Conservation (phyloP, 129 eudicot species). For the Chrysanthemum makinoi region DNA sequence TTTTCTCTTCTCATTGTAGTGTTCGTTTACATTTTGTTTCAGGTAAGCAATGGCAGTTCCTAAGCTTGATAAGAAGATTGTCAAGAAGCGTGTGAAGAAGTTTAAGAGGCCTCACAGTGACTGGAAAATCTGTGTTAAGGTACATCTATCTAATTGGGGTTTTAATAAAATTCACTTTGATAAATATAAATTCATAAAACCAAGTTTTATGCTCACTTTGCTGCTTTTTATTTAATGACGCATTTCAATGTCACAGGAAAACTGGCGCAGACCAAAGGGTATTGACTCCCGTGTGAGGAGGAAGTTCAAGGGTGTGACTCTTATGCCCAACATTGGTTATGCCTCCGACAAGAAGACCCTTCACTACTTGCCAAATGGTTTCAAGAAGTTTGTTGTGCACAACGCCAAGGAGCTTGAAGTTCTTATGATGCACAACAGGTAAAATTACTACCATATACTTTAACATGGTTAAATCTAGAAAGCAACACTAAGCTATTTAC, state of each 20-base stretch:
- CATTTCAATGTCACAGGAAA: conserved; percentile 26
- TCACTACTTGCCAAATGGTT: conserved; percentile 73
- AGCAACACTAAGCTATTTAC: no score
- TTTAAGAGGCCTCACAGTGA: conserved; percentile 85
- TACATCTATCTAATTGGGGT: neutral
- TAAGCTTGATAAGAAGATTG: conserved; percentile 68
- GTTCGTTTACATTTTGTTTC: neutral
- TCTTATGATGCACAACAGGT: conserved; percentile 97
- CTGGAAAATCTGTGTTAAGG: conserved; percentile 65
- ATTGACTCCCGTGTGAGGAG: conserved; percentile 81
- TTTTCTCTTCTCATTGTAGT: neutral
- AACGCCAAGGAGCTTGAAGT: conserved; percentile 70
- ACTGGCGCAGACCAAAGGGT: conserved; percentile 89
- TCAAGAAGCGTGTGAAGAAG: conserved; percentile 83
- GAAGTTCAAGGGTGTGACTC: conserved; percentile 64
- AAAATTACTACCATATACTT: neutral
- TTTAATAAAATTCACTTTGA: no score
- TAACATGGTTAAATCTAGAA: no score
- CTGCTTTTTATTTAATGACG: neutral
- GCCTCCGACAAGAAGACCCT: conserved; percentile 83
- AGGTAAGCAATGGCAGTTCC: conserved; percentile 67
- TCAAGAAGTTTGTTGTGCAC: conserved; percentile 87
- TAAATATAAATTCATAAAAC: no score
- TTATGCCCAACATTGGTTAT: conserved; percentile 81
- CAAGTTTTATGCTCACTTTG: neutral